A percentile compares a stretch with the other conserved stretches of the same genome.
Conservation (phyloP, 805 yeast genomes). For the Metschnikowia proteae region DNA sequence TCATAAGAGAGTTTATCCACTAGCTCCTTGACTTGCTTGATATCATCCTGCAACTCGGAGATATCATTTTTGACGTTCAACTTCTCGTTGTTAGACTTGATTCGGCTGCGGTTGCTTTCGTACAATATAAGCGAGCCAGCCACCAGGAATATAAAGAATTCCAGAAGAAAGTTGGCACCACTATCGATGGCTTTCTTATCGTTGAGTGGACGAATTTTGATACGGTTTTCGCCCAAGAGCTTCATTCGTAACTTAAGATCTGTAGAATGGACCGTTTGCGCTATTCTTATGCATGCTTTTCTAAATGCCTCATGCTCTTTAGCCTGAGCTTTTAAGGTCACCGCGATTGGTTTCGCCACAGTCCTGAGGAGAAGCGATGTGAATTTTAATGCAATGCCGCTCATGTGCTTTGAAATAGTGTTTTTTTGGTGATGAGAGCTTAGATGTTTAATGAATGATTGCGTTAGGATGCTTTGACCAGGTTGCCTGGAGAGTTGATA, state of each 20-base stretch:
- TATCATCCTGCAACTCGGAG: constrained; percentile 63
- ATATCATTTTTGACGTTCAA: constrained; percentile 74
- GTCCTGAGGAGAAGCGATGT: constrained; percentile 70
- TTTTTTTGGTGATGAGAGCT: background rate
- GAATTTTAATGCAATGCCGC: constrained; percentile 71
- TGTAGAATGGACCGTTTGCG: constrained; percentile 65
- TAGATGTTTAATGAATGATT: background rate
- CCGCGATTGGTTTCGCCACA: constrained; percentile 76
- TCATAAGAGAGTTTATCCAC: constrained; percentile 15
- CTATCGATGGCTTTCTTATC: constrained; percentile 78
- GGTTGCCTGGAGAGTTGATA: background rate
- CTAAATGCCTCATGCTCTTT: constrained; percentile 65
- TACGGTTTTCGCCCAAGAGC: constrained; percentile 50
- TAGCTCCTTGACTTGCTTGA: constrained; percentile 46
- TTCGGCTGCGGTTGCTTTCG: constrained; percentile 65
- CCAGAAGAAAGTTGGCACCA: constrained; percentile 78
- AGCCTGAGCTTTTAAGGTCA: constrained; percentile 67
- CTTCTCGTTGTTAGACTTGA: constrained; percentile 57
- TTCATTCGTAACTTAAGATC: constrained; percentile 61
- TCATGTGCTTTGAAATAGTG: constrained; percentile 42
- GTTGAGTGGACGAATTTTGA: constrained; percentile 70
- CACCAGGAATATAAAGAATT: constrained; percentile 70
- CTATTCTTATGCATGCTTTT: constrained; percentile 59
- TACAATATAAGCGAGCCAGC: constrained; percentile 73
- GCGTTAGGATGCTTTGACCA: background rate